A percentile compares a stretch with the other conserved stretches of the same genome.
Conservation (phyloP, 2,329 filamentous ascomycete species). For the Ilyonectria destructans region DNA sequence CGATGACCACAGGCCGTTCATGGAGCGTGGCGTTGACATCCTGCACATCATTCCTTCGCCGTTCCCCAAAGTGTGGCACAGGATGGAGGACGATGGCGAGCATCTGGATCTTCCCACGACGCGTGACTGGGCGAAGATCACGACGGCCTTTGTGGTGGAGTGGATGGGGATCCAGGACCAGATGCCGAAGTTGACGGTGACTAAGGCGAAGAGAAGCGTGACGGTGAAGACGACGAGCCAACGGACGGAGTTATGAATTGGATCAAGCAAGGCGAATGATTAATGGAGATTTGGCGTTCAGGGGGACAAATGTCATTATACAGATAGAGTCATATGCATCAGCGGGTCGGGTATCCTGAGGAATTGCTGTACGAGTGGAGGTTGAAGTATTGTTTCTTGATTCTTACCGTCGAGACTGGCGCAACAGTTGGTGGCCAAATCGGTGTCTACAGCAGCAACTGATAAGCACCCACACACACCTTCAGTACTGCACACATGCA, state of each 20-base stretch:
- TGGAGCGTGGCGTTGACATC: conserved; percentile 87
- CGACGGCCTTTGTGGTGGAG: conserved; percentile 88
- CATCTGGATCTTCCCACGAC: conserved; percentile 87
- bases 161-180: conserved; percentile 84
- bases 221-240: conserved; percentile 47
- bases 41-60: conserved; percentile 90
- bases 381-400: not conserved
- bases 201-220: conserved; percentile 48
- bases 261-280: conserved; percentile 8
- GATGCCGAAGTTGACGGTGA: conserved; percentile 51
- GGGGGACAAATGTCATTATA: conserved; percentile 33
- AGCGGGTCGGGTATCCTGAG: conserved; percentile 18
- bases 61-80: conserved; percentile 92
- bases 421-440: not conserved
- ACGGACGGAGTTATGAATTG: conserved; percentile 54
- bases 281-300: conserved; percentile 40
- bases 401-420: not conserved
- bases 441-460: not conserved
- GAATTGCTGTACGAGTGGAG: not conserved
- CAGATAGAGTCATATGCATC: conserved; percentile 35
- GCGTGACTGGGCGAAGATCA: conserved; percentile 89
- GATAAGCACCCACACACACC: not conserved
- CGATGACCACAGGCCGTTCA: conserved; percentile 95
- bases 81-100: conserved; percentile 84
- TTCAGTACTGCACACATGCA: not conserved